Conservation (phyloP, 331 rosid species). For the Quercus lobata region DNA sequence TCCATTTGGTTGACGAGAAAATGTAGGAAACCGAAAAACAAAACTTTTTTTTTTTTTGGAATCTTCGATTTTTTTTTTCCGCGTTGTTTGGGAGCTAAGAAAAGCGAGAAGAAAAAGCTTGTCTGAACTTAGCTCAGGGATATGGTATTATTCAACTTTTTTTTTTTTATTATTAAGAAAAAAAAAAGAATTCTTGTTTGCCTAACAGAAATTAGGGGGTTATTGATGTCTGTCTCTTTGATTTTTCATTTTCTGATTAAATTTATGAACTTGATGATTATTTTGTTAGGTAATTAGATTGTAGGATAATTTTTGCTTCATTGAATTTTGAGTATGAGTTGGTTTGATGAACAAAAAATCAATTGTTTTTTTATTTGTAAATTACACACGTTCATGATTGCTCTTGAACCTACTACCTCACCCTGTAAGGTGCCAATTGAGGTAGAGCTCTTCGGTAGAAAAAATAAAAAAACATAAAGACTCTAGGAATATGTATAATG, state of each 20-base stretch:
- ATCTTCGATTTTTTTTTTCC: background rate
- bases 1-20: conserved; percentile 15
- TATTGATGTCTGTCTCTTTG: background rate
- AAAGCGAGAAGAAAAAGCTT: background rate
- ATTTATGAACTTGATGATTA: background rate
- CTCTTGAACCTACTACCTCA: no score
- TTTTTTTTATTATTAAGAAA: background rate
- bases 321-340: no score
- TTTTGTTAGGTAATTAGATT: background rate
- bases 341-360: no score
- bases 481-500: no score
- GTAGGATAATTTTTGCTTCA: background rate
- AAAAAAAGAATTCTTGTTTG: background rate
- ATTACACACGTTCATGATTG: no score
- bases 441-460: no score
- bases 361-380: no score
- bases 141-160: background rate
- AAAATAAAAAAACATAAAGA: no score
- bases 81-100: background rate
- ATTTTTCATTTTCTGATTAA: background rate
- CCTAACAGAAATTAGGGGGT: background rate
- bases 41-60: background rate
- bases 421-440: no score
- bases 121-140: background rate
- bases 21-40: conserved; percentile 15